Evolutionary conservation across 2,329 filamentous ascomycete genomes (phyloP).

Genomic region (Penicillium hordei): DNA sequence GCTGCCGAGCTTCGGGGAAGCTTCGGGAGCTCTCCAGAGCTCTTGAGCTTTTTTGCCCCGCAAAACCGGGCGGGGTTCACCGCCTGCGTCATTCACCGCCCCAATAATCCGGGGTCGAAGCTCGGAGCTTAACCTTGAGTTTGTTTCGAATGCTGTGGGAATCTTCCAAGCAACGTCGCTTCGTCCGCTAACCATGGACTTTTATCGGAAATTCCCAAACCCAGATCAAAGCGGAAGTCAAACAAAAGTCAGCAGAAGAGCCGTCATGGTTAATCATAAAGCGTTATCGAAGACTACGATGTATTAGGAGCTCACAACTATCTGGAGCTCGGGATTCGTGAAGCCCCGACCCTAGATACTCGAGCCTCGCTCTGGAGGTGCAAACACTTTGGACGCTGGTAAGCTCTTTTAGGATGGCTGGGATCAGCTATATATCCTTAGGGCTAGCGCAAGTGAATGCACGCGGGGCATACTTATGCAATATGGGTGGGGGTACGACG

Average conservation of each 20-base stretch:
- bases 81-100: conserved; percentile 14
- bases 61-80: background rate
- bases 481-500: background rate
- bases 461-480: background rate
- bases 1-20: background rate
- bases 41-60: conserved; percentile 5
- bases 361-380: too few species aligned
- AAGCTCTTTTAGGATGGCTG: background rate
- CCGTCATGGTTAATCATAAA: background rate
- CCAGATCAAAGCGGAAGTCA: too few species aligned
- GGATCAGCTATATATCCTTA: background rate
- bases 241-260: background rate
- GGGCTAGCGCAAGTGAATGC: background rate
- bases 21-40: conserved; percentile 1
- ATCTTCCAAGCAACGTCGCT: background rate
- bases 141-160: background rate
- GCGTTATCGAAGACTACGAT: background rate
- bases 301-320: background rate
- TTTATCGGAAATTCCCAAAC: accelerated
- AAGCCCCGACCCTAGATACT: background rate
- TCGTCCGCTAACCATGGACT: too few species aligned
- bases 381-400: background rate
- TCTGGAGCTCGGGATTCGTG: background rate
- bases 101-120: conserved; percentile 6
- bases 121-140: conserved; percentile 6